Conservation (phyloP, 306 rosid genomes). For the Glycine tomentella region DNA sequence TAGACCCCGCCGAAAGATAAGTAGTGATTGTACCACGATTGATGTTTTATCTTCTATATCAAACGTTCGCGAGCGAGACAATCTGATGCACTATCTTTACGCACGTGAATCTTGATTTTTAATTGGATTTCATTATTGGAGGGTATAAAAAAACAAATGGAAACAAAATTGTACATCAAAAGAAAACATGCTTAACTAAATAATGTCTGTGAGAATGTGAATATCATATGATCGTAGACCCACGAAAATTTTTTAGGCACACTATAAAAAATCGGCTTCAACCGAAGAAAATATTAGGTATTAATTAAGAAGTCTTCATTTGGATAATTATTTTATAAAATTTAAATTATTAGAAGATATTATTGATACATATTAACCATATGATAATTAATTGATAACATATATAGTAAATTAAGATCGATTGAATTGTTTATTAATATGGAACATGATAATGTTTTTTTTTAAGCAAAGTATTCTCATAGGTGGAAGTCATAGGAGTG, state of each 20-base stretch:
- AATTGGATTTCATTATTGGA: not conserved
- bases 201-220: not conserved
- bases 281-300: not conserved
- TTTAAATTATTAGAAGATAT: not conserved
- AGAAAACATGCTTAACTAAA: not conserved
- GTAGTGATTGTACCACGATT: not conserved
- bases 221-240: not conserved
- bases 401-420: not conserved
- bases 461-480: too few relatives aligned
- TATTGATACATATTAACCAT: too few relatives aligned
- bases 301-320: not conserved
- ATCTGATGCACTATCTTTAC: slow-evolving; percentile 20
- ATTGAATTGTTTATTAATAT: not conserved
- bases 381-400: too few relatives aligned
- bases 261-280: not conserved
- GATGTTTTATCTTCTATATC: not conserved
- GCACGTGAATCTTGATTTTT: slow-evolving; percentile 30
- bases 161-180: slow-evolving; percentile 3
- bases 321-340: not conserved
- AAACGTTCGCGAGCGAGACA: not conserved
- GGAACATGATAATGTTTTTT: not conserved
- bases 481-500: too few relatives aligned
- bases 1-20: slow-evolving; percentile 17
- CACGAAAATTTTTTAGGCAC: not conserved
- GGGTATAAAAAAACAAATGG: not conserved